phyloP scores from a whole-genome alignment of 257 asterid species.

The Catharanthus roseus region DNA sequence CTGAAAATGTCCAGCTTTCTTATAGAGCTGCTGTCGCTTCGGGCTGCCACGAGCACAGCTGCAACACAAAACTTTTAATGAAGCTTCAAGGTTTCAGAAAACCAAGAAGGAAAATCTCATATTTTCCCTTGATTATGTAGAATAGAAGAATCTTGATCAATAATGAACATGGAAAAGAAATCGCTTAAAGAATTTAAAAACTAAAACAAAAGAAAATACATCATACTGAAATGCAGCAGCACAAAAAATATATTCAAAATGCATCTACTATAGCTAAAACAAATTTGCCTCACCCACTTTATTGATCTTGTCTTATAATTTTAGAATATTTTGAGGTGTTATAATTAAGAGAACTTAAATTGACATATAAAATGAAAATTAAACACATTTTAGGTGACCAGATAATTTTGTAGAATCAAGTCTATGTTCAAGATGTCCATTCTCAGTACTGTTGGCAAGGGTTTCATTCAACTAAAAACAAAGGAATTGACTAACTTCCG shows the following conservation, averaged over 20 bases:
- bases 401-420: background rate
- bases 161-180: background rate
- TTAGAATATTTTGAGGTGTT: background rate
- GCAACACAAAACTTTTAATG: slow-evolving; percentile 20
- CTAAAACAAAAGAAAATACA: background rate
- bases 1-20: slow-evolving; percentile 86
- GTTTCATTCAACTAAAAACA: background rate
- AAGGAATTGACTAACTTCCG: background rate
- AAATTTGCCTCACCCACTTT: background rate
- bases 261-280: background rate
- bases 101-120: background rate
- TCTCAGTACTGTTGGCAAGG: background rate
- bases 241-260: background rate
- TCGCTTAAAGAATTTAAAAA: background rate
- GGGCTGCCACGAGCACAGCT: slow-evolving; percentile 98
- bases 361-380: background rate
- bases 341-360: background rate
- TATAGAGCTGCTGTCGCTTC: slow-evolving; percentile 52
- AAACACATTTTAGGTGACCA: background rate
- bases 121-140: background rate
- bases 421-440: background rate
- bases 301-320: background rate
- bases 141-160: background rate
- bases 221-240: background rate
- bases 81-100: background rate